These are phyloP conservation scores for Microcyclosporella mali DNA, from an alignment of 2,329 filamentous ascomycete species.

Conservation along the genomic window DNA sequence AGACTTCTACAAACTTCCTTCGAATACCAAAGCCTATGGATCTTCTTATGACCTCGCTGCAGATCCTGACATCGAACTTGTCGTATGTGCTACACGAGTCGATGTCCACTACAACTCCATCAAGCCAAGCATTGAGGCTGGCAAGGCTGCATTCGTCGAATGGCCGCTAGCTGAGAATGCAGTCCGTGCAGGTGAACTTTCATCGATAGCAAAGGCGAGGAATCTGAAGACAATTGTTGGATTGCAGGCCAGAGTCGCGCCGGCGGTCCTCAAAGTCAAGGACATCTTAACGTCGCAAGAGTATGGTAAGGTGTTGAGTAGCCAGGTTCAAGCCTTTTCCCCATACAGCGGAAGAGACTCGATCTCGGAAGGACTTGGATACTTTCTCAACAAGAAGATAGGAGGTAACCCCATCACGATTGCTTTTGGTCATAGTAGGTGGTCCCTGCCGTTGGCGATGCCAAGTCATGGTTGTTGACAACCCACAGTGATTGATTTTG, in stretches of 20 bases:
- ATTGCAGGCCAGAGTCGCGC: slow-evolving; percentile 41
- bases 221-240: slow-evolving; percentile 43
- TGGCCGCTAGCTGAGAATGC: slow-evolving; percentile 42
- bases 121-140: slow-evolving; percentile 34
- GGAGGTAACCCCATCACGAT: slow-evolving; percentile 24
- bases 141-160: slow-evolving; percentile 42
- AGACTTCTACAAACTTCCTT: slow-evolving; percentile 33
- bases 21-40: slow-evolving; percentile 39
- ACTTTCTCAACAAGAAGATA: slow-evolving; percentile 21
- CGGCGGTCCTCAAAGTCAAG: slow-evolving; percentile 38
- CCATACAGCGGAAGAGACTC: slow-evolving; percentile 6
- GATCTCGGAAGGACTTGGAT: slow-evolving; percentile 19
- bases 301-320: slow-evolving; percentile 38
- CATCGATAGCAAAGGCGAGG: slow-evolving; percentile 35
- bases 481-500: slow-evolving; percentile 18
- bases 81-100: slow-evolving; percentile 42
- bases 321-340: slow-evolving; percentile 12
- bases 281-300: slow-evolving; percentile 38
- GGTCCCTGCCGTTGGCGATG: neutral
- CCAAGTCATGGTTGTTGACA: neutral
- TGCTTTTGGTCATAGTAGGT: slow-evolving; percentile 21
- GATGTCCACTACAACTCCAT: slow-evolving; percentile 39
- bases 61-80: slow-evolving; percentile 44
- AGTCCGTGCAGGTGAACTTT: slow-evolving; percentile 42
- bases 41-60: slow-evolving; percentile 39